These are phyloP conservation scores for Stachybotrys chartarum DNA, from an alignment of 2,329 filamentous ascomycete genomes.

Conservation along the genomic window DNA sequence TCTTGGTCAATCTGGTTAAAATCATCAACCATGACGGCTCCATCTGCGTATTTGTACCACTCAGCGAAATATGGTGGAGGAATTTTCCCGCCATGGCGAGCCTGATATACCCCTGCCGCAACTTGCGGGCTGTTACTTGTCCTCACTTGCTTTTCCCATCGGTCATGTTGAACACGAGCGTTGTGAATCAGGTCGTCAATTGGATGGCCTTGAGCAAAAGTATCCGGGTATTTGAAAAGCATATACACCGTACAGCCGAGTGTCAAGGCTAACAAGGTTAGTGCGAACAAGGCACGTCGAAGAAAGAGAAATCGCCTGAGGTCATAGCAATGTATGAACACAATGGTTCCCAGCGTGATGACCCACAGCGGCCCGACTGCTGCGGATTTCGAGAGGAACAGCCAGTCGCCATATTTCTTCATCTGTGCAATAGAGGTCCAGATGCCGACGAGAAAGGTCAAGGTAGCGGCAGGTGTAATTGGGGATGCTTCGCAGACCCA, in stretches of 20 bases:
- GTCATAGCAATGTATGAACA: slow-evolving; percentile 36
- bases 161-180: slow-evolving; percentile 36
- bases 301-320: slow-evolving; percentile 36
- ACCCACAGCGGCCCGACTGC: slow-evolving; percentile 31
- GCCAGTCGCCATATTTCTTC: slow-evolving; percentile 34
- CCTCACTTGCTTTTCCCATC: slow-evolving; percentile 40
- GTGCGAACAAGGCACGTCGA: slow-evolving; percentile 29
- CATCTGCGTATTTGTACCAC: slow-evolving; percentile 73
- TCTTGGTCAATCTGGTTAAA: slow-evolving; percentile 74
- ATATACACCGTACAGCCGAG: slow-evolving; percentile 30
- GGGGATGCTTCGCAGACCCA: slow-evolving; percentile 41
- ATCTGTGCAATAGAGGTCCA: slow-evolving; percentile 27
- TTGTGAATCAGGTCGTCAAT: slow-evolving; percentile 43
- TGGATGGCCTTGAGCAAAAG: slow-evolving; percentile 31
- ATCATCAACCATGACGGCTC: slow-evolving; percentile 70
- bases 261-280: slow-evolving; percentile 29
- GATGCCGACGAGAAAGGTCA: slow-evolving; percentile 36
- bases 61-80: slow-evolving; percentile 78
- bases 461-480: slow-evolving; percentile 31
- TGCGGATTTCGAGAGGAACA: slow-evolving; percentile 28
- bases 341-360: slow-evolving; percentile 31
- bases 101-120: slow-evolving; percentile 41
- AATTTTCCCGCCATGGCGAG: slow-evolving; percentile 52
- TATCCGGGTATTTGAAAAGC: slow-evolving; percentile 18
- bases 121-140: slow-evolving; percentile 38